Evolutionary conservation across 2,329 filamentous ascomycete genomes (phyloP).

Genomic region (Lecanicillium sp.): DNA sequence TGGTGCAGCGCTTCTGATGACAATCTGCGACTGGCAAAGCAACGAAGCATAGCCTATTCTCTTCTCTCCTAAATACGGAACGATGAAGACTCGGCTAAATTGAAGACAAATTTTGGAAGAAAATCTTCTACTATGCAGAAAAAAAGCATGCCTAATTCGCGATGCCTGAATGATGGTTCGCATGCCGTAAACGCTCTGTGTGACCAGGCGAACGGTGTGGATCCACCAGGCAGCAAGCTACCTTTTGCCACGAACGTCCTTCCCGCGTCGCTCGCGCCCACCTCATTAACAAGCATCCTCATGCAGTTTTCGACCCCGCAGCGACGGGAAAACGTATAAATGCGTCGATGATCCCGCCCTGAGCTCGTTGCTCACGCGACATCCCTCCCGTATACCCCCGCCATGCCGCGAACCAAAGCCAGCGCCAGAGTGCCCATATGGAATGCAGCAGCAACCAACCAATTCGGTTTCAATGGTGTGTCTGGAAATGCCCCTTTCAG

Average conservation of each 20-base stretch:
- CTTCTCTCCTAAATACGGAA: too few species aligned
- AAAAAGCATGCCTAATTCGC: neutral
- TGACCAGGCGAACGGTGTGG: constrained; percentile 7
- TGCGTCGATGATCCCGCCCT: neutral
- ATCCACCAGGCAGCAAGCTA: constrained; percentile 14
- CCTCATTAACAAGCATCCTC: neutral
- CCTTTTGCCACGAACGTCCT: neutral
- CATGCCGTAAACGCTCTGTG: neutral
- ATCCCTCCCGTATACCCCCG: neutral
- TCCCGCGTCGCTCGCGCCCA: neutral
- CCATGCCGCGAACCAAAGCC: neutral
- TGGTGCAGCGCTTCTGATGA: too few species aligned
- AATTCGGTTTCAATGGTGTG: constrained; percentile 9
- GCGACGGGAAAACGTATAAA: neutral
- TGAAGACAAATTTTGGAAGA: too few species aligned
- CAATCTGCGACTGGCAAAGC: too few species aligned
- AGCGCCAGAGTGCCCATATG: neutral
- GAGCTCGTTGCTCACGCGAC: neutral
- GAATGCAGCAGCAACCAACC: neutral
- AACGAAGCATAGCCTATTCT: too few species aligned
- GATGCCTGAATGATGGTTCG: constrained; percentile 10
- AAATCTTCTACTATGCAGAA: too few species aligned
- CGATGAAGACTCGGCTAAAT: too few species aligned
- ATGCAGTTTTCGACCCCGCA: neutral
- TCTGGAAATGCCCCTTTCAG: neutral